Percentiles rank a stretch among this genome's conserved stretches.
Evolutionary conservation across 2,329 filamentous ascomycete genomes (phyloP).

Genomic region (Tolypocladium amazonense): DNA sequence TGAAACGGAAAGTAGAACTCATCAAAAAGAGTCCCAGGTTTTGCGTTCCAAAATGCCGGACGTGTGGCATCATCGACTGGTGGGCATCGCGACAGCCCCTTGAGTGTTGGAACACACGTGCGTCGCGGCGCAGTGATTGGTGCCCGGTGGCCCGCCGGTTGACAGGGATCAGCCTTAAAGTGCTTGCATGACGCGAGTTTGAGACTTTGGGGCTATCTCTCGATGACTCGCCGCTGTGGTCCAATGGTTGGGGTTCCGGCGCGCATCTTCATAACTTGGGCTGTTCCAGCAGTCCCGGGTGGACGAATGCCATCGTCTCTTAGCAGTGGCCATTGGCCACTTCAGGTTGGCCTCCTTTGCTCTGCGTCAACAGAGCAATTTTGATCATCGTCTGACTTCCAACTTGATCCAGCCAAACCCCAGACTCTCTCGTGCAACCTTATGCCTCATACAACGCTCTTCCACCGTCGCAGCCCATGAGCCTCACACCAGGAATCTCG

Average conservation of each 20-base stretch:
- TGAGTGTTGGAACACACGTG: neutral
- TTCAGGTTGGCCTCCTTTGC: neutral
- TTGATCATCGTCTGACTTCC: neutral
- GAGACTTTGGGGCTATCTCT: neutral
- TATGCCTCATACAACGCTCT: neutral
- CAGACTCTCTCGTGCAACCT: neutral
- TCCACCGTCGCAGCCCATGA: neutral
- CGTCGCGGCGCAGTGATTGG: neutral
- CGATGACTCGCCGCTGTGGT: neutral
- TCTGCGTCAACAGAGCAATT: neutral
- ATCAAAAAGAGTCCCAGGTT: neutral
- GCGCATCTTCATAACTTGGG: neutral
- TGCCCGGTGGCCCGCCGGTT: neutral
- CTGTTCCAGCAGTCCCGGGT: neutral
- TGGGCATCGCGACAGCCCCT: neutral
- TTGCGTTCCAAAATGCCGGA: neutral
- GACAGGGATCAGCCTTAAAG: neutral
- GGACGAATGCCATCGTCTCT: neutral
- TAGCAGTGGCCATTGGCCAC: neutral
- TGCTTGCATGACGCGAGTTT: slow-evolving; percentile 1
- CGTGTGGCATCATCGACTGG: neutral
- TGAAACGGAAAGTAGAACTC: neutral
- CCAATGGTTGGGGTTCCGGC: neutral
- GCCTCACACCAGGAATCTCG: neutral
- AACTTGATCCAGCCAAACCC: neutral